phyloP scores from a whole-genome alignment of 2,329 filamentous ascomycete species.

The Allantophomopsis cytisporea region DNA sequence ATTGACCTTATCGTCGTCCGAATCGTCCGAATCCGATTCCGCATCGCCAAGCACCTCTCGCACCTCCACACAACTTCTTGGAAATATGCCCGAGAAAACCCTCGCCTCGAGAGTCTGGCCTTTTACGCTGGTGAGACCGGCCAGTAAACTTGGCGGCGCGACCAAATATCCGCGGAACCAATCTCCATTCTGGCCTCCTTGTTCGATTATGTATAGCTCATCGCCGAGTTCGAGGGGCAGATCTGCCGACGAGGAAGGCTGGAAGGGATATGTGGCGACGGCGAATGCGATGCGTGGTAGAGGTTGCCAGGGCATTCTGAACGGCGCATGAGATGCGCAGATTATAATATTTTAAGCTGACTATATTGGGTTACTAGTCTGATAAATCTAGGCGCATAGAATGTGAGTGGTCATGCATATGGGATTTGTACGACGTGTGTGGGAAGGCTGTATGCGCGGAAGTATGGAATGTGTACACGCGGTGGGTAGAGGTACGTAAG shows the following conservation, averaged over 20 bases:
- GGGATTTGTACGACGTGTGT: too few species aligned
- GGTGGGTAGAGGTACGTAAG: too few species aligned
- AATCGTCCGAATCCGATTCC: conserved; percentile 34
- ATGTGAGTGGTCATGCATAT: too few species aligned
- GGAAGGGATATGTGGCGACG: conserved; percentile 89
- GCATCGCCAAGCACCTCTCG: conserved; percentile 77
- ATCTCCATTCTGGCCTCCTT: conserved; percentile 69
- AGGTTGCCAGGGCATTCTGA: conserved; percentile 83
- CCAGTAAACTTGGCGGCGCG: conserved; percentile 82
- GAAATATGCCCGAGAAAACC: conserved; percentile 98
- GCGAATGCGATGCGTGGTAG: conserved; percentile 96
- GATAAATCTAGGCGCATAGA: too few species aligned
- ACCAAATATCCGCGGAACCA: conserved; percentile 96
- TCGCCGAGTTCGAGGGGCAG: conserved; percentile 95
- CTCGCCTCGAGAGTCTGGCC: conserved; percentile 89
- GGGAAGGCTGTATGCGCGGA: too few species aligned
- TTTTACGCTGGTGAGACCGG: conserved; percentile 79
- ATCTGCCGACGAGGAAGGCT: conserved; percentile 74
- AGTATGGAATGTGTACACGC: too few species aligned
- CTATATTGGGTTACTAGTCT: too few species aligned
- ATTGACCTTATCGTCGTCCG: conserved; percentile 17
- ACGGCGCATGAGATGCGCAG: too few species aligned
- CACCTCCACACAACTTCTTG: conserved; percentile 85
- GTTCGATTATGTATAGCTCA: conserved; percentile 97
- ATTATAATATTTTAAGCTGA: too few species aligned